Conservation (phyloP, 1,284 basidiomycete genomes). For the Somion occarium region DNA sequence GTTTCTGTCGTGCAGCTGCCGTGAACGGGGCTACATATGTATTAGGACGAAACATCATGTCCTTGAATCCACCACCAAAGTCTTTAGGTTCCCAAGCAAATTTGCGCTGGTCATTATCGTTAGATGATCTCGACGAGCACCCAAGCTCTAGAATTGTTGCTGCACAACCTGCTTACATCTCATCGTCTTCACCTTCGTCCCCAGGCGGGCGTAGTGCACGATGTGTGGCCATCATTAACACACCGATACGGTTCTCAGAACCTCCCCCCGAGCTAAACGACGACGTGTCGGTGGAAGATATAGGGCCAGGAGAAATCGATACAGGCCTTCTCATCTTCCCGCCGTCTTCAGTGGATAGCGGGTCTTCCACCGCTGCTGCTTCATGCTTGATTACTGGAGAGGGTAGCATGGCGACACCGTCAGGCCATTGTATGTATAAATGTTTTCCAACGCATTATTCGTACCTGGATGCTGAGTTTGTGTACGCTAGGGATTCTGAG, state of each 20-base stretch:
- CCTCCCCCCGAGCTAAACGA: constrained; percentile 15
- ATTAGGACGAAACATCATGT: constrained; percentile 48
- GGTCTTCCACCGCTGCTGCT: constrained; percentile 48
- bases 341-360: constrained; percentile 50
- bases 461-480: constrained; percentile 6
- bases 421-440: constrained; percentile 66
- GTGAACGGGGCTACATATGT: constrained; percentile 86
- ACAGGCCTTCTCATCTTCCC: constrained; percentile 82
- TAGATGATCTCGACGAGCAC: constrained; percentile 1
- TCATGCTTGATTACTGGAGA: constrained; percentile 77
- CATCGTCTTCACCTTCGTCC: not conserved
- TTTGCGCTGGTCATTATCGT: constrained; percentile 1
- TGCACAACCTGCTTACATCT: not conserved
- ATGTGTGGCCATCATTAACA: constrained; percentile 66
- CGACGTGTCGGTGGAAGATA: constrained; percentile 18
- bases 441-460: not conserved
- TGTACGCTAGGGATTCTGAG: constrained; percentile 56
- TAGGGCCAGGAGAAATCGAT: constrained; percentile 42
- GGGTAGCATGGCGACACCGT: constrained; percentile 81
- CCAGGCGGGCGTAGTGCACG: constrained; percentile 39
- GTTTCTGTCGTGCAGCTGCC: constrained; percentile 87
- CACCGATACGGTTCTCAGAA: constrained; percentile 34
- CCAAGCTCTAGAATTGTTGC: not conserved
- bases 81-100: constrained; percentile 32
- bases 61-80: constrained; percentile 42